These are phyloP conservation scores for Leccinum insolens DNA, from an alignment of 1,284 basidiomycete genomes.

Conservation along the genomic window DNA sequence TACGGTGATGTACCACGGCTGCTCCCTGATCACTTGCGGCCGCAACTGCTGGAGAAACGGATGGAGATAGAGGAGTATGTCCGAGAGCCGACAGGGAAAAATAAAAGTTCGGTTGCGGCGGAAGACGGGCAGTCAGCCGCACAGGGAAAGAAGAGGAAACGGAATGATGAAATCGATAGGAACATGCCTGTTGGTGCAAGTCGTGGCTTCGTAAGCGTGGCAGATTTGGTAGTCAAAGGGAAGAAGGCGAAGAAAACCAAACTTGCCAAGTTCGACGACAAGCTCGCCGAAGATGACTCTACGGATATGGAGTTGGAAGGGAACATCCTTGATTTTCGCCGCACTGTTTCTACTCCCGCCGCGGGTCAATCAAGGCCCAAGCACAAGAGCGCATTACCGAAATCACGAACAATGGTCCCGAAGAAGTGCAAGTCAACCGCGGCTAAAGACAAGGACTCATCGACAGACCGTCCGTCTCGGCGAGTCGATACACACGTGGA, in stretches of 20 bases:
- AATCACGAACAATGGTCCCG: constrained; percentile 36
- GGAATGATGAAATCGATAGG: constrained; percentile 64
- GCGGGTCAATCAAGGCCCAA: constrained; percentile 30
- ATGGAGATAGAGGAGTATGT: constrained; percentile 81
- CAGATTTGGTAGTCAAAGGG: constrained; percentile 51
- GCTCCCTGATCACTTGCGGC: constrained; percentile 78
- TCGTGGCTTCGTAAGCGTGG: constrained; percentile 65
- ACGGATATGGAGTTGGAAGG: constrained; percentile 63
- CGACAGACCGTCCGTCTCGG: constrained; percentile 41
- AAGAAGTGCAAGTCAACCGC: constrained; percentile 33
- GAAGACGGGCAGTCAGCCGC: constrained; percentile 28
- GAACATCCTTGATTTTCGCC: constrained; percentile 46
- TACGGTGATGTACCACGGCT: constrained; percentile 91
- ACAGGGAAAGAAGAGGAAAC: constrained; percentile 64
- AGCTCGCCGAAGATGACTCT: constrained; percentile 60
- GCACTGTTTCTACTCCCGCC: constrained; percentile 50
- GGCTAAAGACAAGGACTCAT: constrained; percentile 33
- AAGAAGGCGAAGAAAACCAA: constrained; percentile 51
- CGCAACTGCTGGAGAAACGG: constrained; percentile 76
- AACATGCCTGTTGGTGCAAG: constrained; percentile 70
- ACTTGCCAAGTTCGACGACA: constrained; percentile 30
- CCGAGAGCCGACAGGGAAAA: constrained; percentile 49
- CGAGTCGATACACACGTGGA: constrained; percentile 54
- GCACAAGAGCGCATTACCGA: constrained; percentile 39
- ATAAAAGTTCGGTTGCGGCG: constrained; percentile 35